Evolutionary conservation across 179 eudicot genomes (phyloP), one percentile per base, ranked within the genome.

Genomic region (Carnegiea gigantea): DNA sequence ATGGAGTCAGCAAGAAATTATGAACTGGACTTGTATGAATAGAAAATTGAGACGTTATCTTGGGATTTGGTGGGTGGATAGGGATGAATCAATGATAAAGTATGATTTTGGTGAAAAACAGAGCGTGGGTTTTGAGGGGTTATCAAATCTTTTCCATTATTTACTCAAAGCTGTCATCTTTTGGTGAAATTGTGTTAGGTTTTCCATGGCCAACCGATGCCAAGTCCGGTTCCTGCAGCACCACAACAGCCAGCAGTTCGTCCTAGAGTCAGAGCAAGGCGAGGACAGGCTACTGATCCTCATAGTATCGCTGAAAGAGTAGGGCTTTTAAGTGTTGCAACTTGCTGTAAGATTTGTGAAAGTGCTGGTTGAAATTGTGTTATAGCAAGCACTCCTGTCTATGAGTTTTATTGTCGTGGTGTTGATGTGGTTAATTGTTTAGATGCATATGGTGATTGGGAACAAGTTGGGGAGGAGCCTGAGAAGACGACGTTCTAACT

Each of bases 251-350:
- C 98, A 75, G 83, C 92, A 9, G 87, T 92, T 82, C 93, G 98
- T 24, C 98, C 98, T 1, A 92, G 99, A 88, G 95, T 93, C 60
- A 86, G 99, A 82, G 99, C 98, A 21, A 89, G 98, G 82, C 91
- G 99, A 85, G 99, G 99, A 57, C 99, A 97, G 90, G 99, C 99
- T 48, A 97, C 99, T 38, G 99, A 97, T 90, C 99, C 99, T 28
- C 99, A 96, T 83, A 96, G 99, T 84, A 96, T 96, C 75, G 99
- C 99, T 79, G 99, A 96, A 85, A 90, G 99, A 92, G 99, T 96
- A 92, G 48, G 85, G 5, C 20, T 46, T 74, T 71, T n/a, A 9
- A 11, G 11, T 30, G 10, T 75, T 65, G 40, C 46, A 20, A 18
- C 62, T 57, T 57, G n/a, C 26, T 62, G 64, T 77, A 46, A 60